Evolutionary conservation across 352 stramenopile species (phyloP).

Genomic region (Thalassiosira livingstoniorum): DNA sequence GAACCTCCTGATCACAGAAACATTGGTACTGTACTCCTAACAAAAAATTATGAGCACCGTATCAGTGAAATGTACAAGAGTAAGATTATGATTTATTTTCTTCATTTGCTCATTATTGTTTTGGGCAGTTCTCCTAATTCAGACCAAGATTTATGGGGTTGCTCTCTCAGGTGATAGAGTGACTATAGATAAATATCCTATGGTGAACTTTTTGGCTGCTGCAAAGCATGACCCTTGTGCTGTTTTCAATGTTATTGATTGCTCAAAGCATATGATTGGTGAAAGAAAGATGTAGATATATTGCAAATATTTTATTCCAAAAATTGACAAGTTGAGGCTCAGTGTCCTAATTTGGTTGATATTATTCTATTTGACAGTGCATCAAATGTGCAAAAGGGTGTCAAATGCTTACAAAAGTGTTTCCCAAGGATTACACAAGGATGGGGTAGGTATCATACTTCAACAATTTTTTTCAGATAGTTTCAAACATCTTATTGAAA

Average conservation of each 20-base stretch:
- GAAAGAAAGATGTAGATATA: conserved; percentile 4
- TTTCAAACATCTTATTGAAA: background rate
- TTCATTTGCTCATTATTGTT: too few relatives aligned
- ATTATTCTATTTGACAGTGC: background rate
- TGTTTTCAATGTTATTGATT: background rate
- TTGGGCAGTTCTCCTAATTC: too few relatives aligned
- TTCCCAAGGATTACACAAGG: background rate
- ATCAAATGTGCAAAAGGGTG: background rate
- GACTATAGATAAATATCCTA: background rate
- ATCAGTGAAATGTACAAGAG: too few relatives aligned
- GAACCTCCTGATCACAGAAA: too few relatives aligned
- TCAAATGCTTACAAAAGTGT: background rate
- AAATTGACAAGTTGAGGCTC: background rate
- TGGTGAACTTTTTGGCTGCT: background rate
- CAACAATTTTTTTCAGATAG: background rate
- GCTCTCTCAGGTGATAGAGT: background rate
- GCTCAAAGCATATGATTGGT: background rate
- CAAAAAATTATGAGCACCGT: too few relatives aligned
- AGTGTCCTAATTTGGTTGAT: too few relatives aligned
- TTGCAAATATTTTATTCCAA: background rate
- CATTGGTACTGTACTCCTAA: too few relatives aligned
- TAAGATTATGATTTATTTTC: too few relatives aligned
- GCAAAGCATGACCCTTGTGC: background rate
- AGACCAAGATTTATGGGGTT: background rate
- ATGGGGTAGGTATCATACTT: background rate